These are phyloP conservation scores for Chloris gayana DNA, from an alignment of 176 grass and related monocot genomes.

Conservation along the genomic window DNA sequence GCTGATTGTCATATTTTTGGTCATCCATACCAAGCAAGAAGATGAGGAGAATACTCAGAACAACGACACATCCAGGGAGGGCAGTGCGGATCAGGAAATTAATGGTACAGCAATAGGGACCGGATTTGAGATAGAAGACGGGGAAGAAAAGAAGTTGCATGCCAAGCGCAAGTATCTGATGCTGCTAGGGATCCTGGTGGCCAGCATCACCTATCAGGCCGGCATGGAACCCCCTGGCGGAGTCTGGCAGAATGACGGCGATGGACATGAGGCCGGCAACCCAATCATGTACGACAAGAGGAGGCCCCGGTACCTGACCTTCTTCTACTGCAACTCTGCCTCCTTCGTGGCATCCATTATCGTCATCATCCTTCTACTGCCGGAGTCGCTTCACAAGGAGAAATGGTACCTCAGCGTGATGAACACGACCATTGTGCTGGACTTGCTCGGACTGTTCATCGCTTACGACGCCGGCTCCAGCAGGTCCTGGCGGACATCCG, in stretches of 20 bases:
- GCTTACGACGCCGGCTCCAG: conserved; percentile 36
- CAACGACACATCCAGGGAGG: background rate
- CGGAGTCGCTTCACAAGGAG: background rate
- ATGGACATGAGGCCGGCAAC: background rate
- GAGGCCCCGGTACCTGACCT: background rate
- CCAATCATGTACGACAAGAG: background rate
- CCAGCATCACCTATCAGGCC: conserved; percentile 28
- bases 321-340: conserved; percentile 26
- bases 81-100: too few species aligned
- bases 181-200: background rate
- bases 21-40: background rate
- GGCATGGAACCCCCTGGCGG: conserved; percentile 2
- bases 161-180: conserved; percentile 30
- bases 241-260: background rate
- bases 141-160: background rate
- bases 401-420: background rate
- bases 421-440: conserved; percentile 11
- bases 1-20: background rate
- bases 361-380: conserved; percentile 6
- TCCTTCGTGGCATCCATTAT: conserved; percentile 18
- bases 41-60: background rate
- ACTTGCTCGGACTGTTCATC: conserved; percentile 34
- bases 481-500: background rate
- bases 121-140: background rate
- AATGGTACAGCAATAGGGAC: background rate